Evolutionary conservation across 169 alveolate species (phyloP).

Genomic region (Plasmodium fragile): DNA sequence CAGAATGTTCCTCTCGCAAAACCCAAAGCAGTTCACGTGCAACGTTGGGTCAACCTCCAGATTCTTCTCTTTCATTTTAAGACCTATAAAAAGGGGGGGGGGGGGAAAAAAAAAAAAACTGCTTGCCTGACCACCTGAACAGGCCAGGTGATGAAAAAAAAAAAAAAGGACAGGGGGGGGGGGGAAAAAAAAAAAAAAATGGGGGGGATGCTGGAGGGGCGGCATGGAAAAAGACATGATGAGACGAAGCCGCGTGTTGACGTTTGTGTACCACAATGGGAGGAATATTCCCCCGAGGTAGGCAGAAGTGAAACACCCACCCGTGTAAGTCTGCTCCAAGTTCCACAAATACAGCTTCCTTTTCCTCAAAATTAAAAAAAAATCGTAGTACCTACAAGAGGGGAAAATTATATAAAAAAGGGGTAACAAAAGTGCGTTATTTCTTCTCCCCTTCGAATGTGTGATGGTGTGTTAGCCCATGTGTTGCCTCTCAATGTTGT

Average conservation of each 20-base stretch:
- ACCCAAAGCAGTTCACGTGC: constrained; percentile 34
- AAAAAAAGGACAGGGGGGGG: neutral
- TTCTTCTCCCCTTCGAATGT: neutral
- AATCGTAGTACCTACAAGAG: constrained; percentile 41
- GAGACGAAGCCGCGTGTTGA: neutral
- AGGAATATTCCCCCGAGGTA: neutral
- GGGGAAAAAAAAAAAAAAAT: neutral
- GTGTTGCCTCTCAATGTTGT: neutral
- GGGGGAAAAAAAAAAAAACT: too few species aligned
- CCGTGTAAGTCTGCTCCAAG: constrained; percentile 54
- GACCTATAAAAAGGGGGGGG: constrained; percentile 4
- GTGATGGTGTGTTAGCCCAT: neutral
- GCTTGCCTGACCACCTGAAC: too few species aligned
- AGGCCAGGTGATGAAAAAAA: too few species aligned
- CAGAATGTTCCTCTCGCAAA: constrained; percentile 8
- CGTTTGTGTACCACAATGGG: neutral
- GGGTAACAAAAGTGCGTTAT: neutral
- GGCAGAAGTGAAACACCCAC: neutral
- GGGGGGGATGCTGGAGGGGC: neutral
- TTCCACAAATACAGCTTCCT: constrained; percentile 43
- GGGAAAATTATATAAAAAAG: neutral
- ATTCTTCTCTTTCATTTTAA: constrained; percentile 33
- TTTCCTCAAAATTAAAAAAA: constrained; percentile 35
- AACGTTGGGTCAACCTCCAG: constrained; percentile 39
- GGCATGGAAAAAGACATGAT: neutral